These are phyloP conservation scores for Podospora pseudoanserina DNA, from an alignment of 495 filamentous ascomycete genomes.

Conservation along the genomic window DNA sequence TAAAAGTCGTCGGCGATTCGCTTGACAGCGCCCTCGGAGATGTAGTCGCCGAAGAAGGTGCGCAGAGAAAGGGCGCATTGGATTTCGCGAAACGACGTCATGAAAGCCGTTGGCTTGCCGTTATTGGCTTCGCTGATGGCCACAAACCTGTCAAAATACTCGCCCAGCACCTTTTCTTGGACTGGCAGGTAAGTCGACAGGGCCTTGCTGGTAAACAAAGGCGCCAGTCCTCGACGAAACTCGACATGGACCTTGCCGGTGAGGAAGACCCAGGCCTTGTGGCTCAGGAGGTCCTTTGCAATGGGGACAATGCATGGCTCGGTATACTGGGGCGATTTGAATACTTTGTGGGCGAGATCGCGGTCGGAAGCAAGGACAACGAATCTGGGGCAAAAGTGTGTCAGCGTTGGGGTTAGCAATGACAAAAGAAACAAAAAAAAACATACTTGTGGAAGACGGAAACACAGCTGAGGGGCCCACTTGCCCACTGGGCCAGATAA, in stretches of 20 bases:
- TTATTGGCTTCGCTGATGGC: slow-evolving; percentile 62
- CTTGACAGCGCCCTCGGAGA: slow-evolving; percentile 75
- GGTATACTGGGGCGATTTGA: slow-evolving; percentile 85
- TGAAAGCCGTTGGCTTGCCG: slow-evolving; percentile 72
- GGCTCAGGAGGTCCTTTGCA: slow-evolving; percentile 82
- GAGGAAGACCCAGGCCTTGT: slow-evolving; percentile 90
- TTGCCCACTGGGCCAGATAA: slow-evolving; percentile 87
- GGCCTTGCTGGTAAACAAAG: slow-evolving; percentile 82
- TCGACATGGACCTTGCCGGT: slow-evolving; percentile 89
- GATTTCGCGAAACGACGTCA: slow-evolving; percentile 84
- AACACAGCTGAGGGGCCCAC: slow-evolving; percentile 84
- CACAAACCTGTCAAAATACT: slow-evolving; percentile 73
- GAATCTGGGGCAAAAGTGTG: slow-evolving; percentile 55
- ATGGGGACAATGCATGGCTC: slow-evolving; percentile 92
- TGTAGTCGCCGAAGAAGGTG: slow-evolving; percentile 91
- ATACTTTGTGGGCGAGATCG: slow-evolving; percentile 89
- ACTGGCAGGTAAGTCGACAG: slow-evolving; percentile 80
- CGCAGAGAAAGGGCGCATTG: slow-evolving; percentile 89
- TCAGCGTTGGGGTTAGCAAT: not conserved
- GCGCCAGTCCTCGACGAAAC: slow-evolving; percentile 88
- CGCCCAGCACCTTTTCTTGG: slow-evolving; percentile 78
- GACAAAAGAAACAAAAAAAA: not conserved
- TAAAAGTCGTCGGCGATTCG: slow-evolving; percentile 94
- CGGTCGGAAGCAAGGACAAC: slow-evolving; percentile 90
- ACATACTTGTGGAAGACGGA: slow-evolving; percentile 95